Percentiles rank a stretch among this genome's conserved stretches.
Conservation (phyloP, 2,329 filamentous ascomycete species). For the Stemphylium beticola region DNA sequence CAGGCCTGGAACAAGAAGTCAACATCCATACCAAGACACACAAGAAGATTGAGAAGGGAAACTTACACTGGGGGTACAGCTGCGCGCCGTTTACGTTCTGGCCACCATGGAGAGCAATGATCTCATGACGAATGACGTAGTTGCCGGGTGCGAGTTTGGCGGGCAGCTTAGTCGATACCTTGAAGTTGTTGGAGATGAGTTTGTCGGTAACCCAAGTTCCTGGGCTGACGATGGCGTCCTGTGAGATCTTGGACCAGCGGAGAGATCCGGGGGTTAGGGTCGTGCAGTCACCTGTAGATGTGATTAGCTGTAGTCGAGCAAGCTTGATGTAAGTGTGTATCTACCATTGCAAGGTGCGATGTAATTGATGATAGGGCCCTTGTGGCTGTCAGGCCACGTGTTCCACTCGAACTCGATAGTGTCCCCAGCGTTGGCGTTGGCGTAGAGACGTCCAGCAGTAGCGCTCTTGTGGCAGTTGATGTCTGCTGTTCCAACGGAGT, state of each 20-base stretch:
- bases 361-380: slow-evolving; percentile 50
- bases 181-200: slow-evolving; percentile 55
- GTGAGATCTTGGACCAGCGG: slow-evolving; percentile 46
- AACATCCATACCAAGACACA: neutral
- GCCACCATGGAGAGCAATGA: slow-evolving; percentile 56
- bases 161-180: slow-evolving; percentile 54
- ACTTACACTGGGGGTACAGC: slow-evolving; percentile 58
- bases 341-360: slow-evolving; percentile 46
- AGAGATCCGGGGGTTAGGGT: slow-evolving; percentile 32
- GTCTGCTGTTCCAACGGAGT: slow-evolving; percentile 30
- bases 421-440: slow-evolving; percentile 43
- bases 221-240: slow-evolving; percentile 34
- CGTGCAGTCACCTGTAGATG: slow-evolving; percentile 37
- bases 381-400: slow-evolving; percentile 46
- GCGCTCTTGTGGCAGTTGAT: slow-evolving; percentile 51
- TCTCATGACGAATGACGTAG: slow-evolving; percentile 63
- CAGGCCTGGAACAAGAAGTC: neutral
- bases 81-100: slow-evolving; percentile 56
- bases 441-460: slow-evolving; percentile 41
- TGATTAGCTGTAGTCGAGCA: neutral
- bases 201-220: slow-evolving; percentile 45
- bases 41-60: neutral
- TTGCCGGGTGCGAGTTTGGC: slow-evolving; percentile 53
- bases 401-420: slow-evolving; percentile 45
- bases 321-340: neutral